Evolutionary conservation across 129 eudicot species (phyloP), one percentile per base, ranked within the genome.

Genomic region (Centaurea solstitialis): DNA sequence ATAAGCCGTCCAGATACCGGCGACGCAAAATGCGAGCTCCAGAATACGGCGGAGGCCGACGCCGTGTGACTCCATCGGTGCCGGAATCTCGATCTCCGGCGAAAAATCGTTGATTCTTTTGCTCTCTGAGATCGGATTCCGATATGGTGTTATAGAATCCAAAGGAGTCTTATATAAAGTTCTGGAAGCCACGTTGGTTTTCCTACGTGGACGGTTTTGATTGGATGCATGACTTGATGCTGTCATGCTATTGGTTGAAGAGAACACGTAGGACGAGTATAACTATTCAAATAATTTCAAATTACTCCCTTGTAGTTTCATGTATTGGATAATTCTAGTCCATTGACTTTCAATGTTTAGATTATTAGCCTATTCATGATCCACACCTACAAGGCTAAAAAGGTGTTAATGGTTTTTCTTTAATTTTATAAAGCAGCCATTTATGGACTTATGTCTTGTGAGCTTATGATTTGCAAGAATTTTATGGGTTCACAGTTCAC

Each of bases 1-100:
- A 85, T 95, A 95, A 68, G 99, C 98, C 11, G 93, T 67, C 99
- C 99, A 95, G 75, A 95, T 95, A 59, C 99, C 99, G 45, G 91
- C 89, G 50, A 95, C 98, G 75, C 99, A 95, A 73, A 93, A 91
- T 24, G 91, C 83, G 6, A 95, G 88, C 59, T 89, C 87, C 72
- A 95, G 76, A 21, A 95, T 84, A 30, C 99, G 98, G 68, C 97
- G 89, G 89, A 89, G 88, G 21, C 99, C 92, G 87, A 86, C 80
- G 79, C 89, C 92, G 79, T 91, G 97, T 35, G 90, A 76, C 78
- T 93, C 99, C 99, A 95, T 95, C 74, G 4, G 8, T 73, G 83
- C 81, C 87, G 77, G 83, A 24, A 76, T 28, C 6, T 59, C 57
- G 53, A 76, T 83, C 80, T 84, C 87, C 81, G 82, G 80, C 81